Evolutionary conservation across 192 early-diverging fungal species (phyloP), one percentile per base, ranked within the genome.

Genomic region (Globomyces pollinis-pini): DNA sequence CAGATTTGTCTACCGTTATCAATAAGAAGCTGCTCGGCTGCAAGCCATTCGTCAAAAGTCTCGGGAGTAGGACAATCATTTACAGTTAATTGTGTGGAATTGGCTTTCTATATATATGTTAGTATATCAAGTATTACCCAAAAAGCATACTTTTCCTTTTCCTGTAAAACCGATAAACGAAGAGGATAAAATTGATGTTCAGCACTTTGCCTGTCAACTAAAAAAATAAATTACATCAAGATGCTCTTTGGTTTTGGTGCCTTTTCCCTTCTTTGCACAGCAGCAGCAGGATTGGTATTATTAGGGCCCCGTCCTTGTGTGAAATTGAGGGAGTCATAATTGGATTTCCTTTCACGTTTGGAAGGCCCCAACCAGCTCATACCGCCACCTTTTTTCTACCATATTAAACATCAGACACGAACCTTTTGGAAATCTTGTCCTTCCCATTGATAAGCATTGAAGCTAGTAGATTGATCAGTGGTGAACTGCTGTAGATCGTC

Each of bases 381-480:
- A n/a, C 83, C 74, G 31, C 66, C 69, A 9, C 71, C 74, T 24
- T 78, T 78, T 32, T 74, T 69, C 36, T 70, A 67, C 45, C 90
- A n/a, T n/a, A n/a, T n/a, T n/a, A n/a, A n/a, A n/a, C n/a, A n/a
- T n/a, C n/a, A n/a, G n/a, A n/a, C n/a, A n/a, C n/a, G n/a, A n/a
- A n/a, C n/a, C n/a, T n/a, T n/a, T n/a, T n/a, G 82, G 83, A 91
- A 97, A 78, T 99, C 91, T 57, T 94, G 84, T 16, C 96, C 96
- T 58, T 97, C 88, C 94, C 94, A 96, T 61, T 95, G 83, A 64
- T 94, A 94, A 1, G 89, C 91, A 44, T 81, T 86, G 4, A 64
- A 50, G 62, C 75, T 76, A 36, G 76, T 76, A 38, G 74, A 77
- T 38, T 83, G 84, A 26, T 81, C 79, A 38, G 62, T 50, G 13